A percentile compares a stretch with the other conserved stretches of the same genome.
phyloP scores from a whole-genome alignment of 495 filamentous ascomycete species.

The Hyphodiscus hymeniophilus region DNA sequence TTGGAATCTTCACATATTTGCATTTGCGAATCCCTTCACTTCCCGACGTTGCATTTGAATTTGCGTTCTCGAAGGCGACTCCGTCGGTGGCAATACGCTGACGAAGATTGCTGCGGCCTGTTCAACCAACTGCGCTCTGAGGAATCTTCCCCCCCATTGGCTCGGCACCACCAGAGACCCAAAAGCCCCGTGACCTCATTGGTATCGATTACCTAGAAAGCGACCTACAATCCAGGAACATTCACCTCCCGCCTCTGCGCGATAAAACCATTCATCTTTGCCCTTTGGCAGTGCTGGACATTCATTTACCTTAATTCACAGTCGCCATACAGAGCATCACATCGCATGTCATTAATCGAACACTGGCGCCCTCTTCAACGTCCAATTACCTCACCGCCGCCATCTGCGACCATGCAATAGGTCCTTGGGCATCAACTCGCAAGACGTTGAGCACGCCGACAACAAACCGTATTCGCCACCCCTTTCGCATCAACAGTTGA shows the following conservation, averaged over 20 bases:
- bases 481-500: constrained; percentile 7
- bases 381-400: background rate
- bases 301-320: background rate
- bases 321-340: background rate
- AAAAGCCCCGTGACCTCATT: background rate
- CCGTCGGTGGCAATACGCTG: background rate
- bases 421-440: constrained; percentile 1
- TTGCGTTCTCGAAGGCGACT: background rate
- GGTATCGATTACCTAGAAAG: background rate
- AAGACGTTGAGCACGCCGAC: constrained; percentile 11
- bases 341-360: background rate
- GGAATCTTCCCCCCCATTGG: background rate
- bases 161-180: background rate
- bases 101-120: background rate
- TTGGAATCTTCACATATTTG: too few species aligned
- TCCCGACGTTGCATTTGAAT: too few species aligned
- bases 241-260: background rate
- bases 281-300: background rate
- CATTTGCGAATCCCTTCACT: too few species aligned
- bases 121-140: background rate
- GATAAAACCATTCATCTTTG: background rate
- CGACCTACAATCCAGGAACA: constrained; percentile 2
- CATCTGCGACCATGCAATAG: constrained; percentile 15
- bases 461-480: constrained; percentile 2
- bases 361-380: background rate